Conservation (phyloP, 2,329 filamentous ascomycete species). For the Nigrospora sphaerica region DNA sequence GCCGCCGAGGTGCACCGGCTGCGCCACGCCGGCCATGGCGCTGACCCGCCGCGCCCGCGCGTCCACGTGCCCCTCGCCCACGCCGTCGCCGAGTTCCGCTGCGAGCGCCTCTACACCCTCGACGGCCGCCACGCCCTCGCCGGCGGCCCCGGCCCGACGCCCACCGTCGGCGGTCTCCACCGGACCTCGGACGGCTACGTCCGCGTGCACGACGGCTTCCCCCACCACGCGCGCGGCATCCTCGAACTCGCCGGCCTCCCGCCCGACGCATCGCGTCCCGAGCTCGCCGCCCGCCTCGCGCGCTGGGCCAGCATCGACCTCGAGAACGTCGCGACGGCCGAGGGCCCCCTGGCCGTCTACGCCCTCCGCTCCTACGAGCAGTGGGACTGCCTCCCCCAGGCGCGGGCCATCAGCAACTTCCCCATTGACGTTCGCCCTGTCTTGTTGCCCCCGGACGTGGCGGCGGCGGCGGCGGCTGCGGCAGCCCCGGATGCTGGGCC, state of each 20-base stretch:
- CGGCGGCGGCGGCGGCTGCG: fast-evolving
- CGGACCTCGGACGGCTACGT: constrained; percentile 43
- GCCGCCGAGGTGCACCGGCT: constrained; percentile 37
- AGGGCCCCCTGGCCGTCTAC: constrained; percentile 34
- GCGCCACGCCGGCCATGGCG: constrained; percentile 12
- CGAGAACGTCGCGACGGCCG: constrained; percentile 33
- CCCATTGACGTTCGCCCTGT: constrained; percentile 37
- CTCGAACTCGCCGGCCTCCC: constrained; percentile 34
- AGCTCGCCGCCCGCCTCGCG: constrained; percentile 28
- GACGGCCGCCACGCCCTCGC: constrained; percentile 19
- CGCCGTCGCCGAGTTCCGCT: constrained; percentile 45
- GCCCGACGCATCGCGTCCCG: constrained; percentile 22
- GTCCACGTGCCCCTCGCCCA: constrained; percentile 37
- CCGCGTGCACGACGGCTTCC: constrained; percentile 47
- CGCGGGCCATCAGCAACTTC: constrained; percentile 31
- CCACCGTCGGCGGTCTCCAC: constrained; percentile 42
- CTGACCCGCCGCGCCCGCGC: constrained; percentile 16
- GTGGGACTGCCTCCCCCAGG: constrained; percentile 44
- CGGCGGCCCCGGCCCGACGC: constrained; percentile 23
- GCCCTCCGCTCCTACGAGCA: constrained; percentile 40
- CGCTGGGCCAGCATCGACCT: constrained; percentile 38
- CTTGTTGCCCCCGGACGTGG: constrained; percentile 3
- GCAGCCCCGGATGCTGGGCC: neutral
- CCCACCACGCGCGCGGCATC: constrained; percentile 38
- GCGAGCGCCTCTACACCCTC: constrained; percentile 40